These are phyloP conservation scores for Leccinum longicurvipes DNA, from an alignment of 768 basidiomycete species.

Conservation along the genomic window DNA sequence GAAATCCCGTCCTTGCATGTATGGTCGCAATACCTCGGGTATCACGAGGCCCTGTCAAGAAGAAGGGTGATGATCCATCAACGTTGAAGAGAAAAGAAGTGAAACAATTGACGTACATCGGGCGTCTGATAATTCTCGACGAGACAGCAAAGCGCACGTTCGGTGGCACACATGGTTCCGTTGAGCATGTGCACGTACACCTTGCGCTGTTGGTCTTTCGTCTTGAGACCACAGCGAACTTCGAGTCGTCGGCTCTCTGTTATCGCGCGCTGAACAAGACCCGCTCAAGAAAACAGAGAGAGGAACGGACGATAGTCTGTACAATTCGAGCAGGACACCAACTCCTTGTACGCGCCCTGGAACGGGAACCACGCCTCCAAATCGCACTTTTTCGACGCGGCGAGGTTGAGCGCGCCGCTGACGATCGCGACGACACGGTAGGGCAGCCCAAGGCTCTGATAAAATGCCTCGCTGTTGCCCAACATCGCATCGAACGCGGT, in stretches of 20 bases:
- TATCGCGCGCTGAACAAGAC: neutral
- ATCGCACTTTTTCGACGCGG: slow-evolving; percentile 96
- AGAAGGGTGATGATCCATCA: no score
- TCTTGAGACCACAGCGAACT: slow-evolving; percentile 88
- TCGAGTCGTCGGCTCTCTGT: slow-evolving; percentile 91
- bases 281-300: neutral
- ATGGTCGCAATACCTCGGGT: slow-evolving; percentile 86
- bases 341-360: slow-evolving; percentile 94
- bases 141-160: slow-evolving; percentile 92
- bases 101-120: slow-evolving; percentile 53
- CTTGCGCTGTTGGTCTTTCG: slow-evolving; percentile 86
- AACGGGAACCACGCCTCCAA: slow-evolving; percentile 99
- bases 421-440: slow-evolving; percentile 95
- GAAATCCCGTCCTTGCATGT: slow-evolving; percentile 95
- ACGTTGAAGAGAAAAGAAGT: neutral
- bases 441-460: slow-evolving; percentile 89
- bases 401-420: slow-evolving; percentile 94
- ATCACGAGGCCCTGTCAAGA: slow-evolving; percentile 76
- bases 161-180: slow-evolving; percentile 95
- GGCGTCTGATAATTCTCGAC: slow-evolving; percentile 99
- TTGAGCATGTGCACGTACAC: slow-evolving; percentile 99
- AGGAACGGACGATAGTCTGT: slow-evolving; percentile 91
- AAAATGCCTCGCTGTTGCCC: slow-evolving; percentile 87
- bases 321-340: slow-evolving; percentile 97
- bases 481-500: slow-evolving; percentile 92